Base-by-base conservation (phyloP, 495 filamentous ascomycete species). In the Tuber calosporum region DNA sequence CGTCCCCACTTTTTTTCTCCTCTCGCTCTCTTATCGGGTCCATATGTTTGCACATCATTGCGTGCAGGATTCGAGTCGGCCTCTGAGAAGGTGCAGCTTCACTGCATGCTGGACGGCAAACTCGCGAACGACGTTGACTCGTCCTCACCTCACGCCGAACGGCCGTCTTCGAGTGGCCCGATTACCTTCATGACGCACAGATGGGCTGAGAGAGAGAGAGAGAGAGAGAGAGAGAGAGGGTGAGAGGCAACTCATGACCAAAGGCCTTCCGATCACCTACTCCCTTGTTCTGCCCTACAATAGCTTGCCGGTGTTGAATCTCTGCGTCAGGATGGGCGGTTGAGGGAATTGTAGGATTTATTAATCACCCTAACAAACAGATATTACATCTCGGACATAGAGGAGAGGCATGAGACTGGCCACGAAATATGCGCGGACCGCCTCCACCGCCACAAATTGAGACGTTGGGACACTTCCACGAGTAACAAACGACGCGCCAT, bases 391-490 rank as follows among this genome's bases (percentile, higher is more conserved):
- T 6, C 13, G 26, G 53, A 62, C 13, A 30, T 62, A 15, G 53
- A 30, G 53, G 48, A 58, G 13, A 13, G 30, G n/a, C 5, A 9
- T 0, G n/a, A 26, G 48, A 62, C 53, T 62, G 13, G 53, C 53
- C 53, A 62, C 26, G 26, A 62, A 53, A 58, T 3, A 7, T 68
- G 48, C 48, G 17, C 26, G 66, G 68, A 78, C 74, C 58, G 74
- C 76, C 76, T 77, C 75, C 70, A 77, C 68, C 41, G 76, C 76
- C 76, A 78, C 76, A 78, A 8, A 11, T 62, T 37, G 66, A 19
- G 45, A 45, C 67, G 73, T 66, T 76, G 53, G 68, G 53, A 58
- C 74, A 62, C 66, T 77, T 69, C 75, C 73, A 45, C 75, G 76
- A 72, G 68, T 43, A 40, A 72, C 71, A 70, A 72, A 71, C 70